phyloP scores from a whole-genome alignment of 352 stramenopile genomes.

The Blastocystis hominis region DNA sequence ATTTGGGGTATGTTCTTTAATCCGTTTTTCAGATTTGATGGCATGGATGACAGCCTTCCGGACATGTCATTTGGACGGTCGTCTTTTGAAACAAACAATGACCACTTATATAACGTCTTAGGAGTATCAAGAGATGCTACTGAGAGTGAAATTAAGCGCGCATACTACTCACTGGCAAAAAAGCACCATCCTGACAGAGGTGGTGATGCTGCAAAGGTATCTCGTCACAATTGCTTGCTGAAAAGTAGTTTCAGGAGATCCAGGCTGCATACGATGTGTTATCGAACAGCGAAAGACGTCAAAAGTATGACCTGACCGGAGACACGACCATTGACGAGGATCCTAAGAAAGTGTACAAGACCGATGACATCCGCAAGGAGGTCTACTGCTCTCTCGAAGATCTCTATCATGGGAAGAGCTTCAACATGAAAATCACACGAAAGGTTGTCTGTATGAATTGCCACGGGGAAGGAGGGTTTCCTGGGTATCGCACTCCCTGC shows the following conservation, averaged over 20 bases:
- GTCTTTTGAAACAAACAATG: constrained; percentile 65
- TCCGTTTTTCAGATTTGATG: constrained; percentile 40
- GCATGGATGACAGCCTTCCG: background rate
- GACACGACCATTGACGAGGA: constrained; percentile 64
- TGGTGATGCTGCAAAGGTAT: constrained; percentile 81
- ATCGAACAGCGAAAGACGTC: constrained; percentile 77
- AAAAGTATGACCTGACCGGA: constrained; percentile 84
- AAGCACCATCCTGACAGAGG: constrained; percentile 96
- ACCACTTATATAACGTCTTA: constrained; percentile 75
- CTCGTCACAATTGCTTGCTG: no score
- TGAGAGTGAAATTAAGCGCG: constrained; percentile 76
- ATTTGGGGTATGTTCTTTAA: constrained; percentile 34
- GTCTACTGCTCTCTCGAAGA: constrained; percentile 93
- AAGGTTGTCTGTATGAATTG: constrained; percentile 79
- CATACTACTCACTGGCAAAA: constrained; percentile 75
- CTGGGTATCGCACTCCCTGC: constrained; percentile 82
- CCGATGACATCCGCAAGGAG: constrained; percentile 83
- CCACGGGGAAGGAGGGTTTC: constrained; percentile 76
- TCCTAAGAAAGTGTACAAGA: constrained; percentile 58
- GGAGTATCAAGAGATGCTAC: constrained; percentile 74
- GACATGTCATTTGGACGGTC: background rate
- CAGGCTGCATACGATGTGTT: constrained; percentile 89
- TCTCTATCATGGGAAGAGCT: constrained; percentile 96
- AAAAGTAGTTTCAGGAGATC: constrained; percentile 75
- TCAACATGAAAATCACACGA: constrained; percentile 89